Evolutionary conservation across 768 basidiomycete genomes (phyloP).

Genomic region (Chiua virens): DNA sequence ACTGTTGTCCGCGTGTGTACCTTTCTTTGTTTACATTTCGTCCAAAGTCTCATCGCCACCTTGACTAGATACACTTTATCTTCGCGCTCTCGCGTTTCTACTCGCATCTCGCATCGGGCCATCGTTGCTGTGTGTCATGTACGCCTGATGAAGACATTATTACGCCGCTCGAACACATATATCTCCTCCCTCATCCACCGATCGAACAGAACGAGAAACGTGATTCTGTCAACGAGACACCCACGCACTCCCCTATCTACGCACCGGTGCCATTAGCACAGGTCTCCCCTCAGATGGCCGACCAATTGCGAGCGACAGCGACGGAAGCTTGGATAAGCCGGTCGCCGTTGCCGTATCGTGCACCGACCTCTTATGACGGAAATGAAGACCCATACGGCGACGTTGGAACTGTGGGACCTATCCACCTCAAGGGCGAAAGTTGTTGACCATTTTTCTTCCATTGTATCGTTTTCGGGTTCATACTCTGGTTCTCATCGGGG

Average conservation of each 20-base stretch:
- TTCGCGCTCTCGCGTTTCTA: slow-evolving; percentile 70
- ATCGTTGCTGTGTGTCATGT: slow-evolving; percentile 11
- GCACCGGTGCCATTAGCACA: slow-evolving; percentile 63
- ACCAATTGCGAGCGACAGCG: slow-evolving; percentile 50
- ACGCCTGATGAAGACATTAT: slow-evolving; percentile 22
- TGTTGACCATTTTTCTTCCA: background rate
- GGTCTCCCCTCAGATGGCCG: slow-evolving; percentile 52
- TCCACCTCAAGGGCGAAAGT: slow-evolving; percentile 15
- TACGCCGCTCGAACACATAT: slow-evolving; percentile 55
- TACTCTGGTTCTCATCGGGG: background rate
- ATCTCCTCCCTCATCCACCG: slow-evolving; percentile 48
- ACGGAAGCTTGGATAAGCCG: slow-evolving; percentile 65
- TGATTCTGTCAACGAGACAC: background rate
- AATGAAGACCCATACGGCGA: background rate
- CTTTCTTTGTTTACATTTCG: background rate
- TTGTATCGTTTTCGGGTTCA: background rate
- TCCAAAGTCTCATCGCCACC: background rate
- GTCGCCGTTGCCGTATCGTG: slow-evolving; percentile 3
- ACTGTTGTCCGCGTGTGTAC: slow-evolving; percentile 64
- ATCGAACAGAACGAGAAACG: slow-evolving; percentile 7
- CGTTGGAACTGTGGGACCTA: slow-evolving; percentile 15
- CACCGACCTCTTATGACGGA: background rate
- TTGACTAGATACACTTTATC: slow-evolving; percentile 67
- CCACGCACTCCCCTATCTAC: slow-evolving; percentile 43
- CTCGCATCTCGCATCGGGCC: slow-evolving; percentile 49